Evolutionary conservation across 768 basidiomycete genomes (phyloP).

Genomic region (Auricularia sp.): DNA sequence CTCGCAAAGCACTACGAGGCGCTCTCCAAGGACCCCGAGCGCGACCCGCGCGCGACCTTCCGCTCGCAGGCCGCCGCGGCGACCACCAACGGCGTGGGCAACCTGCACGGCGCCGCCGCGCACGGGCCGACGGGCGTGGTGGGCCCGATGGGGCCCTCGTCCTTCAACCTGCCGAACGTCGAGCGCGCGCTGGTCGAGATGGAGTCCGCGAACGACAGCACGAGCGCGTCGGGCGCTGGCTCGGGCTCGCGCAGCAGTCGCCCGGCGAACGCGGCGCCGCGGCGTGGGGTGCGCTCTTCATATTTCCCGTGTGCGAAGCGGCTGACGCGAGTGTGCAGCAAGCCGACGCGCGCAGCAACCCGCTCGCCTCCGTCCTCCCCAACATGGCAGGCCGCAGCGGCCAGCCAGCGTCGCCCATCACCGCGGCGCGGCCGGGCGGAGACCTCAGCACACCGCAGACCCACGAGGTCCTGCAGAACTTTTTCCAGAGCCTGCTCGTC

Average conservation of each 20-base stretch:
- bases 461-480: conserved; percentile 77
- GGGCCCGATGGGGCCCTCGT: conserved; percentile 83
- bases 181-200: conserved; percentile 82
- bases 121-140: conserved; percentile 52
- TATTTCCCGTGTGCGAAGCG: not conserved
- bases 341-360: not conserved
- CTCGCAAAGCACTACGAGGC: conserved; percentile 86
- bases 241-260: conserved; percentile 17
- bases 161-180: conserved; percentile 77
- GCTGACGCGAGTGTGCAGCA: not conserved
- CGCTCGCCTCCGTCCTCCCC: not conserved
- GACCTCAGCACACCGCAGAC: conserved; percentile 29
- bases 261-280: conserved; percentile 15
- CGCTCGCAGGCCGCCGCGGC: conserved; percentile 52
- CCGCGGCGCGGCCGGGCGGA: not conserved
- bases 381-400: not conserved
- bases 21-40: conserved; percentile 79
- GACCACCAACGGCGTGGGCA: conserved; percentile 25
- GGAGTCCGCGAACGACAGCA: conserved; percentile 34
- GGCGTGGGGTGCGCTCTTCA: conserved; percentile 10
- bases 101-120: conserved; percentile 30
- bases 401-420: not conserved
- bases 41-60: conserved; percentile 84
- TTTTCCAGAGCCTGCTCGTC: conserved; percentile 75
- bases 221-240: not conserved